Conservation (phyloP, 2,329 filamentous ascomycete genomes). For the Albifimbria verrucaria region DNA sequence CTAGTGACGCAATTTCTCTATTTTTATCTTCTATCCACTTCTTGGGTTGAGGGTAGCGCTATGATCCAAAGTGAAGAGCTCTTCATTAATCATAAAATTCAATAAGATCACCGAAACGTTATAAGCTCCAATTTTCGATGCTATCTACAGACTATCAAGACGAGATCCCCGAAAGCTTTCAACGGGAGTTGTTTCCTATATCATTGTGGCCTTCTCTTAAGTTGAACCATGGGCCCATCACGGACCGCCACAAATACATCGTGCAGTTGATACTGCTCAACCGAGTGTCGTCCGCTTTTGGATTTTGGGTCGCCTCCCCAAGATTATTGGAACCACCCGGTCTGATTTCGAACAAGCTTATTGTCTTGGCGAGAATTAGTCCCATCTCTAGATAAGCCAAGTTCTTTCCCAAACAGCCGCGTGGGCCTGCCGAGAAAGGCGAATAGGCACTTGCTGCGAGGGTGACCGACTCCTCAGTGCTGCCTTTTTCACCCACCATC, state of each 20-base stretch:
- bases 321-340: conserved; percentile 10
- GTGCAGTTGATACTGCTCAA: conserved; percentile 12
- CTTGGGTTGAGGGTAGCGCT: too few relatives aligned
- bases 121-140: too few relatives aligned
- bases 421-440: conserved; percentile 12
- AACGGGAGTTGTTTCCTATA: too few relatives aligned
- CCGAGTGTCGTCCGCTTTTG: conserved; percentile 6
- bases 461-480: conserved; percentile 4
- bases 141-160: too few relatives aligned
- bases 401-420: conserved; percentile 14
- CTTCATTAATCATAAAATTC: too few relatives aligned
- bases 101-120: too few relatives aligned
- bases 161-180: too few relatives aligned
- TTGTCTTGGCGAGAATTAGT: conserved; percentile 9
- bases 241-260: conserved; percentile 12
- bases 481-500: conserved; percentile 5
- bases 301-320: conserved; percentile 9
- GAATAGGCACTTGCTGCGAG: conserved; percentile 9
- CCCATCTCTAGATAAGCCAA: conserved; percentile 16
- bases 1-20: too few relatives aligned
- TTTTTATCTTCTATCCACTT: too few relatives aligned
- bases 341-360: conserved; percentile 10
- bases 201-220: too few relatives aligned
- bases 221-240: conserved; percentile 12
- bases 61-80: too few relatives aligned